Evolutionary conservation across 345 rosid genomes (phyloP), one percentile per base, ranked within the genome.

Genomic region (Pistacia vera): DNA sequence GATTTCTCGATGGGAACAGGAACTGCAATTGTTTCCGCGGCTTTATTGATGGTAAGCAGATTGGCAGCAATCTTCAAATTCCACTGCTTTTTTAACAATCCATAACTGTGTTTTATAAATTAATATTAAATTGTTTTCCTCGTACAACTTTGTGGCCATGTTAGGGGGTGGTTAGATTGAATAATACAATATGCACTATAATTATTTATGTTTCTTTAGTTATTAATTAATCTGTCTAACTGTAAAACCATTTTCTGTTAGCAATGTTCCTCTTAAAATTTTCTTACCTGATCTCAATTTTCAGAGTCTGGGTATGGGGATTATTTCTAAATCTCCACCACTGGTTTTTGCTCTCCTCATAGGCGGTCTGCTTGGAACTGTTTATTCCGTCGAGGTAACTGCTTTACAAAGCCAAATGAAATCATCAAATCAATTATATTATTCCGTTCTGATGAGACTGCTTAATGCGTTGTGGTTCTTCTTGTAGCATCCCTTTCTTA

Each of bases 381-480:
- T 25, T 6, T 85, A 85, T 71, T 85, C 86, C 16, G 12, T 85
- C 18, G 84, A 83, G 25, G 83, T 81, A 74, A 78, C 84, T 73
- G 57, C 22, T n/a, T 28, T 2, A 8, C n/a, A 18, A 17, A 11
- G 28, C 36, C 36, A 6, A 2, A 62, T 30, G 57, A 30, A 30
- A 30, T 30, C 33, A 30, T 30, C 33, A 30, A 30, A 30, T 30
- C 33, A 30, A 30, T 30, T 30, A 22, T 22, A 30, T 30, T 30
- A 30, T 30, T 30, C 33, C 33, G 33, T 30, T 30, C 33, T 30
- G 0, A 30, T 30, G 33, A 30, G 33, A 30, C 33, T 30, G 33
- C 41, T 41, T 5, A 41, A 41, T 41, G 22, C 22, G 3, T 51
- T 36, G 8, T 9, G 35, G 20, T 58, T 10, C 10, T 8, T 52